These are phyloP conservation scores for Pleurotus salmoneostramineus DNA, from an alignment of 768 basidiomycete genomes.

Conservation along the genomic window DNA sequence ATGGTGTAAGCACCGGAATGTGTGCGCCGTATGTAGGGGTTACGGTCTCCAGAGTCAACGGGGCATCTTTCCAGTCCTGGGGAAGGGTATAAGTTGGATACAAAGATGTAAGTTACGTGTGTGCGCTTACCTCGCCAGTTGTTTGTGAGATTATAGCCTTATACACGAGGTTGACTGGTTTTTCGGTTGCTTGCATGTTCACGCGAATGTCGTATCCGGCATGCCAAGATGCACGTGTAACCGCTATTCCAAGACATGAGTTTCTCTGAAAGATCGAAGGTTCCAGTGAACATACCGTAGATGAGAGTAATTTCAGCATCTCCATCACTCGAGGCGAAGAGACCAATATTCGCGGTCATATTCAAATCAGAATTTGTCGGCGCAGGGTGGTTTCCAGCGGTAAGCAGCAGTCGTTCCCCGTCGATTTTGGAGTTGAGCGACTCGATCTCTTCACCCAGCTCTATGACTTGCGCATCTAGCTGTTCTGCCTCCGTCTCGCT, in stretches of 20 bases:
- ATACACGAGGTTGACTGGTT: conserved; percentile 6
- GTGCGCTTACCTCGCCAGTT: conserved; percentile 10
- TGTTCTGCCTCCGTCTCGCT: conserved; percentile 14
- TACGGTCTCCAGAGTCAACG: conserved; percentile 34
- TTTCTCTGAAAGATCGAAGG: not conserved
- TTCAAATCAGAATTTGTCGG: conserved; percentile 8
- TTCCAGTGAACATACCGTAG: conserved; percentile 13
- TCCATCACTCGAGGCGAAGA: conserved; percentile 16
- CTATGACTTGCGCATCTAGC: conserved; percentile 10
- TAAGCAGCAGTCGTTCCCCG: not conserved
- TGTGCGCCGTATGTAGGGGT: conserved; percentile 30
- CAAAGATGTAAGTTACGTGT: not conserved
- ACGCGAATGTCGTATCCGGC: conserved; percentile 13
- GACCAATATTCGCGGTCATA: conserved; percentile 12
- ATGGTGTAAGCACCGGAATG: conserved; percentile 27
- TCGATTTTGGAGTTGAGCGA: conserved; percentile 11
- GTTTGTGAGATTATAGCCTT: conserved; percentile 11
- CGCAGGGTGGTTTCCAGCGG: conserved; percentile 4
- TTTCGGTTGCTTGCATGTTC: conserved; percentile 6
- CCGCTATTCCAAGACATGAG: not conserved
- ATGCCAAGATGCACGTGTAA: conserved; percentile 7
- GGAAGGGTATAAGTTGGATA: not conserved
- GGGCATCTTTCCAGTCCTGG: conserved; percentile 34
- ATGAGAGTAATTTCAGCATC: conserved; percentile 18
- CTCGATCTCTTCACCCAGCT: conserved; percentile 13